phyloP scores from a whole-genome alignment of 2,329 filamentous ascomycete genomes.

The Allantophomopsis lycopodina region DNA sequence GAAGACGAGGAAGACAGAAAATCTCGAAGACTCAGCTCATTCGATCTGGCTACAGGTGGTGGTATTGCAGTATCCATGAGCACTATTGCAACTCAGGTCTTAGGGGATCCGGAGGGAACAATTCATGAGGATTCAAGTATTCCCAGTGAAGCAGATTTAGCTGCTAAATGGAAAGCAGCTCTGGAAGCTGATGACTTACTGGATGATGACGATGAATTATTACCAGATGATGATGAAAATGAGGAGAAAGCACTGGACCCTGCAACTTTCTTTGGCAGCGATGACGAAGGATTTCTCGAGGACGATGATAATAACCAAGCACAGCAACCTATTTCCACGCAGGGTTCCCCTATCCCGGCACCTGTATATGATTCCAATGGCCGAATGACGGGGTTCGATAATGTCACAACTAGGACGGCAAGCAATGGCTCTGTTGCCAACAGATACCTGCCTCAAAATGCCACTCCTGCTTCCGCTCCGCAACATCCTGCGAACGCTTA shows the following conservation, averaged over 20 bases:
- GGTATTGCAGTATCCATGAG: slow-evolving; percentile 13
- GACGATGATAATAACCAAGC: slow-evolving; percentile 22
- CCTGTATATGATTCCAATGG: slow-evolving; percentile 15
- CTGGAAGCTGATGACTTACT: slow-evolving; percentile 59
- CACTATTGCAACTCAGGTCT: slow-evolving; percentile 12
- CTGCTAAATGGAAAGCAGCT: slow-evolving; percentile 73
- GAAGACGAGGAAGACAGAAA: slow-evolving; percentile 1
- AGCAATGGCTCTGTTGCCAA: slow-evolving; percentile 9
- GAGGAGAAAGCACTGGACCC: slow-evolving; percentile 40
- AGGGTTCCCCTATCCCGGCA: slow-evolving; percentile 12
- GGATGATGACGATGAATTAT: slow-evolving; percentile 40
- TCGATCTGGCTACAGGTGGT: slow-evolving; percentile 10
- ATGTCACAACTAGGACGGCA: slow-evolving; percentile 5
- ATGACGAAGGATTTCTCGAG: slow-evolving; percentile 75
- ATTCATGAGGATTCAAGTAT: slow-evolving; percentile 17
- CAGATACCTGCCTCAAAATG: slow-evolving; percentile 14
- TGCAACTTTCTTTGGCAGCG: slow-evolving; percentile 60
- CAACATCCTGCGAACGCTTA: slow-evolving; percentile 10
- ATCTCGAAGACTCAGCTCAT: slow-evolving; percentile 3
- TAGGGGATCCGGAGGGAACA: slow-evolving; percentile 17
- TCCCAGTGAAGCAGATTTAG: slow-evolving; percentile 45
- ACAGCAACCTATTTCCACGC: slow-evolving; percentile 10
- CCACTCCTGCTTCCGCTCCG: neutral
- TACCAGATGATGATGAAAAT: slow-evolving; percentile 39
- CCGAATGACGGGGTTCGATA: slow-evolving; percentile 12